Base-by-base conservation (phyloP, 1,139 yeast species). In the Arxiozyma bovina region DNA sequence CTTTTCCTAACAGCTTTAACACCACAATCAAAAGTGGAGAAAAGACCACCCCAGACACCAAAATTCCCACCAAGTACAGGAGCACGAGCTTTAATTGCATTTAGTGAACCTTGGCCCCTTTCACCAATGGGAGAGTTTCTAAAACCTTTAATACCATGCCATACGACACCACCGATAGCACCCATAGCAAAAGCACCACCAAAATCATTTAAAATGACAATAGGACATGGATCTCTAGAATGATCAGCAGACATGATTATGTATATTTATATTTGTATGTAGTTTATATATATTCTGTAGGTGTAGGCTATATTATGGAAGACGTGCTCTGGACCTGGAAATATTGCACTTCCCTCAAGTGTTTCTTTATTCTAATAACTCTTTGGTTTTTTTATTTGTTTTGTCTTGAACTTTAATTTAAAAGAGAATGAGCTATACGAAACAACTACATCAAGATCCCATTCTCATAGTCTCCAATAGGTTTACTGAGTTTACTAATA, bases 101-200 rank as follows among this genome's bases (percentile, higher is more conserved):
- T 77, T 58, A 93, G 70, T 27, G 96, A 88, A 53, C 99, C 99
- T 59, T 81, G 75, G 65, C 96, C 79, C 76, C 98, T 83, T 74
- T 93, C 99, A 58, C 99, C 99, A 60, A 83, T 79, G 55, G 99
- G 99, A 17, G 97, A 89, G 78, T 94, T 94, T 73, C 99, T 82
- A 80, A 93, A 93, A 50, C 99, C 99, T 72, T 94, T 93, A 69
- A 93, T 87, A 69, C 98, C 97, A 77, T 93, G 99, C 99, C 99
- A 93, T 61, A 94, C 85, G 65, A 94, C 84, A 61, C 99, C 99
- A 75, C 99, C 98, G 68, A 93, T 87, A 64, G 83, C 87, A 74
- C 99, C 99, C 98, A 93, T 91, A 67, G 98, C 84, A 68, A 90
- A 93, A 56, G 99, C 98, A 70, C 98, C 98, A 67, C 99, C 99